Percentiles rank a stretch among this genome's conserved stretches.
Evolutionary conservation across 1,139 yeast species (phyloP).

Genomic region (Magnusiomyces sp.): DNA sequence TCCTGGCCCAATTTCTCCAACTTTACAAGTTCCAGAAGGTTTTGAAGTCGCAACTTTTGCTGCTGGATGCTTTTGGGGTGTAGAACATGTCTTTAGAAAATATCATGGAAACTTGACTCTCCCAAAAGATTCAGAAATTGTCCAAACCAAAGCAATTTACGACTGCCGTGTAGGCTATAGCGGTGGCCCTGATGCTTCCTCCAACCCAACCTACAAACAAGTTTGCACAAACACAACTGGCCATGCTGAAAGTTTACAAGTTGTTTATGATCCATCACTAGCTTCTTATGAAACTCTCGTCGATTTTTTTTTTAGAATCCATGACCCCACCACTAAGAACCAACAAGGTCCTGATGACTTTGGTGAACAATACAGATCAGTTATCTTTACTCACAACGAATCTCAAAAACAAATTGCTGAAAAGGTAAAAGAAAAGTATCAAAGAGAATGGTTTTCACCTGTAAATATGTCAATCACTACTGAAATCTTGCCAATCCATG

Average conservation of each 20-base stretch:
- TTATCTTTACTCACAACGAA: constrained; percentile 51
- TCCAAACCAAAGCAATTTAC: constrained; percentile 12
- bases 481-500: constrained; percentile 53
- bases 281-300: constrained; percentile 54
- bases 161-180: constrained; percentile 73
- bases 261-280: constrained; percentile 65
- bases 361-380: constrained; percentile 83
- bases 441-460: constrained; percentile 46
- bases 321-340: constrained; percentile 58
- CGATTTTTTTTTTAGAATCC: constrained; percentile 84
- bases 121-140: neutral
- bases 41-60: constrained; percentile 34
- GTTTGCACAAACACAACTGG: constrained; percentile 70
- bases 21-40: constrained; percentile 25
- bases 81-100: constrained; percentile 72
- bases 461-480: constrained; percentile 49
- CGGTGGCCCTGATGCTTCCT: constrained; percentile 47
- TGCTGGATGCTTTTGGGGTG: constrained; percentile 81
- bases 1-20: constrained; percentile 23
- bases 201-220: constrained; percentile 58
- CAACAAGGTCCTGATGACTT: constrained; percentile 66
- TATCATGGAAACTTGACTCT: constrained; percentile 40
- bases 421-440: constrained; percentile 36
- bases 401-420: constrained; percentile 42
- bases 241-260: constrained; percentile 64